Evolutionary conservation across 176 grass and related monocot genomes (phyloP), one percentile per base, ranked within the genome.

Genomic region (Oryza coarctata): DNA sequence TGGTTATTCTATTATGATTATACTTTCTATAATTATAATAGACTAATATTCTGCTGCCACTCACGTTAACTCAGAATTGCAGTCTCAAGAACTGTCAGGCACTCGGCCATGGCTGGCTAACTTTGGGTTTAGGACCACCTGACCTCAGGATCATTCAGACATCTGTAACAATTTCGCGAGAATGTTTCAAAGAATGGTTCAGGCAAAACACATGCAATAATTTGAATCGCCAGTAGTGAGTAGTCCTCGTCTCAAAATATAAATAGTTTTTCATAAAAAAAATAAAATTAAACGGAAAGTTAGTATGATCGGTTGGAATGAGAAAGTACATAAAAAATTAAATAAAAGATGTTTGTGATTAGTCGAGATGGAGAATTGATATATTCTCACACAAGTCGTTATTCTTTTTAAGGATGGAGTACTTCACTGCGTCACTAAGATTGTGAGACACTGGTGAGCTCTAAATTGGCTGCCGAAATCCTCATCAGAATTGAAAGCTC

Each of bases 161-260:
- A 22, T 22, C 55, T 5, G 38, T 31, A 27, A 45, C 60, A 40
- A 74, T 64, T 44, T 73, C 28, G 81, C 40, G 18, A 55, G 70
- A 74, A 83, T 74, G 29, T 57, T 52, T 55, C 9, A 74, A 57
- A 74, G 72, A 12, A 34, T n/a, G 55, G 45, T 33, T 55, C 15
- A 74, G 44, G 45, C 71, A 32, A 5, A 0, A 63, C 32, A 60
- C 18, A n/a, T n/a, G n/a, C n/a, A n/a, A n/a, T n/a, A 55, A 32
- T 36, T 83, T 44, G 72, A 83, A 83, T 65, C 28, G 13, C 39
- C 58, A 50, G 20, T 25, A 50, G 20, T 25, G 55, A 23, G 8
- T 25, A 12, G n/a, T n/a, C n/a, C n/a, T n/a, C n/a, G n/a, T n/a
- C n/a, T n/a, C n/a, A n/a, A n/a, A n/a, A n/a, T n/a, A n/a, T n/a